Base-by-base conservation (phyloP, 2,329 filamentous ascomycete genomes). In the Trichoderma guizhouense region DNA sequence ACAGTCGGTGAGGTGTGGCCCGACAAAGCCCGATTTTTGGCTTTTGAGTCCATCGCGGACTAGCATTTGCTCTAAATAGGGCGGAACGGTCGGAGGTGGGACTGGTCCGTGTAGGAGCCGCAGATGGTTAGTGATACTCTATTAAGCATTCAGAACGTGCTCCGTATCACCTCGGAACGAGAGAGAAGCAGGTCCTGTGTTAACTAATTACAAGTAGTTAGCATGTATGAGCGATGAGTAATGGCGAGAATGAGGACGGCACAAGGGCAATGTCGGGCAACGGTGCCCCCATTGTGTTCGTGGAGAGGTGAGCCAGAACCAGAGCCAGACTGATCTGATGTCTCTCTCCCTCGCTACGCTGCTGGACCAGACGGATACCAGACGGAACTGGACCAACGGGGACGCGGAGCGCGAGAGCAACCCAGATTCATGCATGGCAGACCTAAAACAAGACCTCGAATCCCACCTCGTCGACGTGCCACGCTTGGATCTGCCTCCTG, bases 401-500 rank as follows among this genome's bases (percentile, higher is more conserved):
- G 57, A 18, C 11, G 7, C 57, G 57, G 55, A 58, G 57, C 9
- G 57, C 30, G 57, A 32, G 9, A 51, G 47, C 2, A 21, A 9
- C 57, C 57, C 18, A 60, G 28, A 60, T 32, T 60, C 57, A 60
- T 60, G 57, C 57, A 34, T 21, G 57, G 30, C 57, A 30, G 57
- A 21, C 53, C 64, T 21, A 36, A 47, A 53, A 18, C 55, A 24
- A 47, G 30, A 18, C 36, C 21, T 51, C n/a, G 14, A 69, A 58
- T 58, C 43, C 65, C 34, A 32, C 11, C 8, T 43, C 15, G 9
- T 30, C 28, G 24, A 28, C 53, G 18, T 11, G 53, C 15, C 71
- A 65, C 51, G 71, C 57, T 60, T 71, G 68, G 68, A 72, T 71
- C 62, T 72, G 71, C 67, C 71, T 36, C 30, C 30, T 71, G 68